Evolutionary conservation across 345 rosid species (phyloP).

Genomic region (Lenwebbia sp.): DNA sequence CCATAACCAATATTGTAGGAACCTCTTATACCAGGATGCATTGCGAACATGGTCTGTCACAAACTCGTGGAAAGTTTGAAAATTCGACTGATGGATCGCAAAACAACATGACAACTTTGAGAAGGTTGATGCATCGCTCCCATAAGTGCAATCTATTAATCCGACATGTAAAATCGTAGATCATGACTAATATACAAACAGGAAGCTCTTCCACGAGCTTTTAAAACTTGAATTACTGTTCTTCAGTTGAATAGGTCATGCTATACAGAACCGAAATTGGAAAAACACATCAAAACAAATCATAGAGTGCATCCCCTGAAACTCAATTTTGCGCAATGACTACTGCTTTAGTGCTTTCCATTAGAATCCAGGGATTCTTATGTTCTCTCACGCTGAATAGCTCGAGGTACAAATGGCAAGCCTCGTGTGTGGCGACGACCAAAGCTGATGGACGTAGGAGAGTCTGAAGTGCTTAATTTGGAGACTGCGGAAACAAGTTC

Average conservation of each 20-base stretch:
- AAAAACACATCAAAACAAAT: background rate
- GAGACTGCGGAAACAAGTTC: conserved; percentile 80
- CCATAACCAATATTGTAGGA: background rate
- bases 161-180: background rate
- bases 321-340: background rate
- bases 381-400: conserved; percentile 33
- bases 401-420: conserved; percentile 62
- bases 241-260: background rate
- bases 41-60: background rate
- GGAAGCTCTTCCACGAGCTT: background rate
- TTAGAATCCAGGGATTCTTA: conserved; percentile 11
- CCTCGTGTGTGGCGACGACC: conserved; percentile 76
- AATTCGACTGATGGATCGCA: background rate
- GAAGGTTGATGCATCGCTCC: background rate
- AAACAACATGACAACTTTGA: background rate
- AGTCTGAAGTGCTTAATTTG: conserved; percentile 56
- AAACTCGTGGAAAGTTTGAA: background rate
- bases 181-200: background rate
- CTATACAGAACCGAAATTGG: background rate
- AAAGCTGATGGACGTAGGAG: conserved; percentile 74
- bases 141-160: background rate
- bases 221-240: background rate
- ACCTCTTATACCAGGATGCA: background rate
- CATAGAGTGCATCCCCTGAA: conserved; percentile 7
- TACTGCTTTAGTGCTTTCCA: background rate